These are phyloP conservation scores for Gynochthodes officinalis DNA, from an alignment of 257 asterid genomes.

Conservation along the genomic window DNA sequence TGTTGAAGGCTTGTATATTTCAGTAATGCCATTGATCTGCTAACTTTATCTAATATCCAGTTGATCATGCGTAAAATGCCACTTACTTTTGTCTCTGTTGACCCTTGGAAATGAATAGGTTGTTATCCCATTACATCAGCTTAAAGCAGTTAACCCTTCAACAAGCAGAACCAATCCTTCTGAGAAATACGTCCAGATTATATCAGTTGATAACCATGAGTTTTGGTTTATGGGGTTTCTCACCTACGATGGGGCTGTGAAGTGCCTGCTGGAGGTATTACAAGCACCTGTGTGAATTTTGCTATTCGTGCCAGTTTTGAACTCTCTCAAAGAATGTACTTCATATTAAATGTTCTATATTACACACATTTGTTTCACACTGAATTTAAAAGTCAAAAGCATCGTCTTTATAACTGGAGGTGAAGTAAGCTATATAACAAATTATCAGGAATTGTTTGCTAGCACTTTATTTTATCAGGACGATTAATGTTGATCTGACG, in stretches of 20 bases:
- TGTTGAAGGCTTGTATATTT: not conserved
- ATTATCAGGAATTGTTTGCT: not conserved
- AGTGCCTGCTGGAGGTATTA: conserved; percentile 47
- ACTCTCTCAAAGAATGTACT: not conserved
- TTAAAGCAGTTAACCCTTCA: conserved; percentile 75
- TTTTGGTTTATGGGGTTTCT: conserved; percentile 98
- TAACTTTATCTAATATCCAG: not conserved
- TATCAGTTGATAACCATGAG: conserved; percentile 80
- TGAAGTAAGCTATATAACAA: not conserved
- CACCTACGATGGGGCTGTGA: conserved; percentile 75
- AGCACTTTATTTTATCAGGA: not conserved
- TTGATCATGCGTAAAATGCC: not conserved
- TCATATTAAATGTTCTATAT: conserved; percentile 5
- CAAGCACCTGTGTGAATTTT: conserved; percentile 22
- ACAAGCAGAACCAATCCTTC: conserved; percentile 61
- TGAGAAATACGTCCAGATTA: conserved; percentile 83
- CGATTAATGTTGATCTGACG: not conserved
- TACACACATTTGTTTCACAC: not conserved
- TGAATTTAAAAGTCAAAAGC: not conserved
- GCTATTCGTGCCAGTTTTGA: not conserved
- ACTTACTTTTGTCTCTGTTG: not conserved
- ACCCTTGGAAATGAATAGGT: conserved; percentile 39
- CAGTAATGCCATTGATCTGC: not conserved
- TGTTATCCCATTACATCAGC: conserved; percentile 65
- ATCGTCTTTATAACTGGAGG: not conserved